phyloP scores from a whole-genome alignment of 345 rosid genomes.

The Pistacia atlantica region DNA sequence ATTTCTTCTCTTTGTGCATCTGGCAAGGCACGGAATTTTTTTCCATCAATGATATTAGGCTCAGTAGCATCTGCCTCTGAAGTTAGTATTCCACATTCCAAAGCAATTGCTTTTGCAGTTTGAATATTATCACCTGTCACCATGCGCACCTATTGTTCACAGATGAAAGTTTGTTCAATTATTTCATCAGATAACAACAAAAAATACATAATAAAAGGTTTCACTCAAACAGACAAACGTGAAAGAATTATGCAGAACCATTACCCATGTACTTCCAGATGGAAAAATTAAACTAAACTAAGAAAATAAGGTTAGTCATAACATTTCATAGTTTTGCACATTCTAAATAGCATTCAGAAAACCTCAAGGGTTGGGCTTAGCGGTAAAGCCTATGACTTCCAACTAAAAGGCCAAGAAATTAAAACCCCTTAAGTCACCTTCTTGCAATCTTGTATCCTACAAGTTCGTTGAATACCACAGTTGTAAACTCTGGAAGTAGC shows the following conservation, averaged over 20 bases:
- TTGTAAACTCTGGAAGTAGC: too few relatives aligned
- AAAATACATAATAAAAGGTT: neutral
- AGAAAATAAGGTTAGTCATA: neutral
- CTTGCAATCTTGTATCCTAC: too few relatives aligned
- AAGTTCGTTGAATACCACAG: too few relatives aligned
- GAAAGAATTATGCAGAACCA: neutral
- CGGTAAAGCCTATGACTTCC: too few relatives aligned
- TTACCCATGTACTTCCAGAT: neutral
- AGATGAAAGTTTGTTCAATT: conserved; percentile 3
- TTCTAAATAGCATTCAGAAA: neutral
- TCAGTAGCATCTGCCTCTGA: conserved; percentile 61
- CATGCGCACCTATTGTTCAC: conserved; percentile 79
- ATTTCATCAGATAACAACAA: neutral
- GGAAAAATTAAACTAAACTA: neutral
- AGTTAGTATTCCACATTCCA: conserved; percentile 87
- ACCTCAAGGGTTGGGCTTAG: too few relatives aligned
- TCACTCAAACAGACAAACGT: neutral
- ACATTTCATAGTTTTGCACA: neutral
- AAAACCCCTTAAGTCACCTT: too few relatives aligned
- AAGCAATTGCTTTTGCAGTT: conserved; percentile 94
- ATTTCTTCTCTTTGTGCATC: conserved; percentile 69
- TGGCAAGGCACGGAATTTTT: conserved; percentile 65
- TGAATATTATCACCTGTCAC: conserved; percentile 96
- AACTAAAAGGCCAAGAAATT: neutral
- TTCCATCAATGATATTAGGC: conserved; percentile 85